Evolutionary conservation across 805 yeast genomes (phyloP).

Genomic region (Schwanniomyces pseudopolymorphus): DNA sequence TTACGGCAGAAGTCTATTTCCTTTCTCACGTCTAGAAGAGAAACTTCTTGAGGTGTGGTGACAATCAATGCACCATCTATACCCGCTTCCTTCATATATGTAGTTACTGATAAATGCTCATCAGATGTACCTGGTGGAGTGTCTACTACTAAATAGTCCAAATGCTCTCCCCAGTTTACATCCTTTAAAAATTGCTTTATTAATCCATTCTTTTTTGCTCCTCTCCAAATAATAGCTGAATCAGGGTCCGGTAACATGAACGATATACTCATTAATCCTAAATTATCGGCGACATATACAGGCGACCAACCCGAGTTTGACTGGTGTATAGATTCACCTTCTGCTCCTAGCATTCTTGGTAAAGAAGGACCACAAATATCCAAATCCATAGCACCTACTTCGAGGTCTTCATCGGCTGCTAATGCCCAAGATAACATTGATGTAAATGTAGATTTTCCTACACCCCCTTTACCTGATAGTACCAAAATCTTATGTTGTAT

Average conservation of each 20-base stretch:
- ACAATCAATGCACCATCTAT: slow-evolving; percentile 94
- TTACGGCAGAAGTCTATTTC: slow-evolving; percentile 93
- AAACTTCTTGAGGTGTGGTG: slow-evolving; percentile 98
- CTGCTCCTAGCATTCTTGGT: slow-evolving; percentile 92
- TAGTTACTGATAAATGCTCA: slow-evolving; percentile 89
- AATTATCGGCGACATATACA: slow-evolving; percentile 89
- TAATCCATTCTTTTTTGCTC: slow-evolving; percentile 89
- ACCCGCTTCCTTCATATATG: slow-evolving; percentile 84
- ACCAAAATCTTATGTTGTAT: slow-evolving; percentile 78
- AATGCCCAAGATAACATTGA: slow-evolving; percentile 96
- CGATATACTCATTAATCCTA: slow-evolving; percentile 94
- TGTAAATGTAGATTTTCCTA: slow-evolving; percentile 95
- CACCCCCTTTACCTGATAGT: slow-evolving; percentile 89
- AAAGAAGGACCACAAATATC: slow-evolving; percentile 98
- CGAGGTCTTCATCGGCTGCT: slow-evolving; percentile 73
- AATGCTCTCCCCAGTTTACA: slow-evolving; percentile 84
- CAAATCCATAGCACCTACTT: slow-evolving; percentile 94
- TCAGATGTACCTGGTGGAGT: slow-evolving; percentile 99
- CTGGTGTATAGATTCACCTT: slow-evolving; percentile 80
- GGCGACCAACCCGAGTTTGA: slow-evolving; percentile 96
- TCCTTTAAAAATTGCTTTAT: slow-evolving; percentile 93
- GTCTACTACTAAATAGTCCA: slow-evolving; percentile 86
- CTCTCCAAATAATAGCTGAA: slow-evolving; percentile 96
- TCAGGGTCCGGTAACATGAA: slow-evolving; percentile 93
- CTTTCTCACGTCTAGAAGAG: slow-evolving; percentile 89